These are phyloP conservation scores for Saturnispora besseyi DNA, from an alignment of 805 yeast species.

Conservation along the genomic window DNA sequence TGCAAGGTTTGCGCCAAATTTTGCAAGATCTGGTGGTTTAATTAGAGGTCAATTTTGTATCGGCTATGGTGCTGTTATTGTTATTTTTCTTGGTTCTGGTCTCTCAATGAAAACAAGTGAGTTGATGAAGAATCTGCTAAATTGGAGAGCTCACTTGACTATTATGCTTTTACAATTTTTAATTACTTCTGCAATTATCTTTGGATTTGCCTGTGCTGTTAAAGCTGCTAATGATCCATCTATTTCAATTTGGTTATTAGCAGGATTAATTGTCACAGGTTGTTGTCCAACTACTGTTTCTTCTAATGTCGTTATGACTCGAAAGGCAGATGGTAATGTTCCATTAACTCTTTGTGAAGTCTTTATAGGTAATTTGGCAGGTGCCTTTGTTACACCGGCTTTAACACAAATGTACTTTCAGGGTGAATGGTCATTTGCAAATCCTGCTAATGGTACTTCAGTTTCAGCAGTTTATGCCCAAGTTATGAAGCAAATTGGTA, in stretches of 20 bases:
- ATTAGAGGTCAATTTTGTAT: conserved; percentile 68
- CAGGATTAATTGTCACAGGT: conserved; percentile 75
- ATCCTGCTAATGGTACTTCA: conserved; percentile 55
- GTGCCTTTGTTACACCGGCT: conserved; percentile 85
- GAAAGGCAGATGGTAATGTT: conserved; percentile 76
- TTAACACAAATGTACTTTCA: conserved; percentile 59
- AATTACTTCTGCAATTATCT: conserved; percentile 41
- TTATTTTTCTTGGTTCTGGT: conserved; percentile 77
- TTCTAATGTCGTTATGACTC: conserved; percentile 89
- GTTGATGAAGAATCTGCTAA: conserved; percentile 50
- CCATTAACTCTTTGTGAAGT: conserved; percentile 71
- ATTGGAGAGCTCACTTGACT: conserved; percentile 79
- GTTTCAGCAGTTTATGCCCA: conserved; percentile 53
- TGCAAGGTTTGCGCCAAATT: conserved; percentile 70
- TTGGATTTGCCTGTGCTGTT: conserved; percentile 64
- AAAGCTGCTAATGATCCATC: conserved; percentile 43
- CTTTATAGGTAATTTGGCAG: conserved; percentile 72
- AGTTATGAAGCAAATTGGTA: conserved; percentile 84
- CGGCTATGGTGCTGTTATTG: conserved; percentile 79
- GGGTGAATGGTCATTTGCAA: conserved; percentile 65
- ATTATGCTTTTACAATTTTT: conserved; percentile 61
- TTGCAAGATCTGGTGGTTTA: conserved; percentile 77
- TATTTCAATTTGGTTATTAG: conserved; percentile 71
- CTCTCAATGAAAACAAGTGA: conserved; percentile 62
- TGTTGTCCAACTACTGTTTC: conserved; percentile 89